phyloP scores from a whole-genome alignment of 257 asterid genomes.

The Solanum virginianum region DNA sequence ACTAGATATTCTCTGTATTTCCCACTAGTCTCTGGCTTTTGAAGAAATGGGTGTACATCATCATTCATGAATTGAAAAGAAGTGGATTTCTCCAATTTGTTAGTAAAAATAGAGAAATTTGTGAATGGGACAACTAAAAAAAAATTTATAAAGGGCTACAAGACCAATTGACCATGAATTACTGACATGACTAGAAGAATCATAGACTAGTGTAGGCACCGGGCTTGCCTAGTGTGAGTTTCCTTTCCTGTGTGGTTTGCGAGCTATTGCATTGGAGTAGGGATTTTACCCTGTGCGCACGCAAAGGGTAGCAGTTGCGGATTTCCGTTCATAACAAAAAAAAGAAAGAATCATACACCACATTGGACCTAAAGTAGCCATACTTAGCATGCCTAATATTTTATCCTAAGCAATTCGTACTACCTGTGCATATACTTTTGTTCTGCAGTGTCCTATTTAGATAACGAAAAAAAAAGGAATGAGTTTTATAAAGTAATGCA shows the following conservation, averaged over 20 bases:
- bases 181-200: background rate
- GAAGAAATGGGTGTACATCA: background rate
- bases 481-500: background rate
- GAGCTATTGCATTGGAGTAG: no score
- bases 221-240: no score
- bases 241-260: no score
- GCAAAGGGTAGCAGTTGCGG: no score
- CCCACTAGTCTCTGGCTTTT: background rate
- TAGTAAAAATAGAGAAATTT: background rate
- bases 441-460: background rate
- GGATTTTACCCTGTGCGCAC: no score
- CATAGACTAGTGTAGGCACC: no score
- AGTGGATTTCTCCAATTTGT: background rate
- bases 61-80: background rate
- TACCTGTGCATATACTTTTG: background rate
- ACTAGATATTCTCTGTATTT: background rate
- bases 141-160: background rate
- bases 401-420: background rate
- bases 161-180: background rate
- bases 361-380: background rate
- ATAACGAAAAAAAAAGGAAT: background rate
- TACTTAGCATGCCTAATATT: background rate
- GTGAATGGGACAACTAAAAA: background rate
- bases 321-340: no score
- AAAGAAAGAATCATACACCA: background rate